Evolutionary conservation across 176 grass and related monocot species (phyloP).

Genomic region (Avena eriantha): DNA sequence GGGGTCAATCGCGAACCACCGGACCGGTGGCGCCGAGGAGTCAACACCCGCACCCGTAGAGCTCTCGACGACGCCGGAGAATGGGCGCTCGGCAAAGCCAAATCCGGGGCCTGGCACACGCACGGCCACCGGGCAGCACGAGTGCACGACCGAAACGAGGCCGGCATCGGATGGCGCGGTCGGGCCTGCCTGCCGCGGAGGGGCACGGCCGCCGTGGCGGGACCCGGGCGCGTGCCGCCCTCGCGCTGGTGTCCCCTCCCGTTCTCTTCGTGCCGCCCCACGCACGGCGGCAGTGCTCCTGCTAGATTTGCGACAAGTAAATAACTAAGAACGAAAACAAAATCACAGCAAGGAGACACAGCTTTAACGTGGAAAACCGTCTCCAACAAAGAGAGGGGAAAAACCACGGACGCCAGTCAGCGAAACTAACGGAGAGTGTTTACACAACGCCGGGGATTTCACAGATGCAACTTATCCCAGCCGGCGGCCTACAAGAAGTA

Average conservation of each 20-base stretch:
- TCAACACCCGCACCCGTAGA: constrained; percentile 46
- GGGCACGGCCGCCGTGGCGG: constrained; percentile 25
- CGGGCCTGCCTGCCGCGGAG: constrained; percentile 39
- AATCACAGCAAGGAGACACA: no score
- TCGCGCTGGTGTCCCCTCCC: not conserved
- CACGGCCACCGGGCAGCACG: not conserved
- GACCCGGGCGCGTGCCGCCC: constrained; percentile 25
- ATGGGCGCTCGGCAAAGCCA: not conserved
- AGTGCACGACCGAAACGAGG: constrained; percentile 27
- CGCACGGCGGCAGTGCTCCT: not conserved
- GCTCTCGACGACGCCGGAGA: constrained; percentile 43
- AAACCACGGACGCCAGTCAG: no score
- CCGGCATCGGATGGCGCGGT: not conserved
- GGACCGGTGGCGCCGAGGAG: constrained; percentile 3
- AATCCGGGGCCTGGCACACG: not conserved
- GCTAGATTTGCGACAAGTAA: no score
- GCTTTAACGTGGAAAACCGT: no score
- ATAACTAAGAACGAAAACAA: no score
- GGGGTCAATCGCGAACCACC: not conserved
- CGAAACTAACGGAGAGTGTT: no score
- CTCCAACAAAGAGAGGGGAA: no score
- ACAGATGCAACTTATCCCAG: no score
- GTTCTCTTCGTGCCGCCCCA: not conserved
- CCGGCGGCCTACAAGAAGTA: no score
- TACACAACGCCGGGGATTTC: no score